Percentiles rank a stretch among this genome's conserved stretches.
Evolutionary conservation across 257 asterid species (phyloP).

Genomic region (Rehmannia glutinosa): DNA sequence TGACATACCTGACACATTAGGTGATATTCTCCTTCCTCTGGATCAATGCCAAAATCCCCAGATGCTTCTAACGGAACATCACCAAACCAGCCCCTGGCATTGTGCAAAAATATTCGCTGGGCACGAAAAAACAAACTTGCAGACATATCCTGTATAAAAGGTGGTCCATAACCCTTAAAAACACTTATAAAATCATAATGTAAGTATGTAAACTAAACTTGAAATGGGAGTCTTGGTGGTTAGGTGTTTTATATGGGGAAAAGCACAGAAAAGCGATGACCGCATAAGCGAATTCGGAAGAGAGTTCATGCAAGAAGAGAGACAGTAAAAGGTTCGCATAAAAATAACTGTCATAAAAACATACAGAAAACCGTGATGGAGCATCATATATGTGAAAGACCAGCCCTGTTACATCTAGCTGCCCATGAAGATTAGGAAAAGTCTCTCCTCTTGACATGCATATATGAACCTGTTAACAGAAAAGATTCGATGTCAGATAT

Average conservation of each 20-base stretch:
- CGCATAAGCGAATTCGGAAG: not conserved
- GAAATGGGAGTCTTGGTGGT: too few relatives aligned
- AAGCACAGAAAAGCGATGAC: not conserved
- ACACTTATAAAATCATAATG: constrained; percentile 1
- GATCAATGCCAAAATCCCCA: constrained; percentile 97
- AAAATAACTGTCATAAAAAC: constrained; percentile 26
- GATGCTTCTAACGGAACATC: constrained; percentile 97
- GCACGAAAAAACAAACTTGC: constrained; percentile 92
- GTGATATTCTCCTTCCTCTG: constrained; percentile 97
- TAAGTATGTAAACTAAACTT: not conserved
- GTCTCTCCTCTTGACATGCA: constrained; percentile 96
- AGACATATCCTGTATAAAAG: constrained; percentile 63
- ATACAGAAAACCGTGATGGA: constrained; percentile 83
- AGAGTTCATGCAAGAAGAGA: constrained; percentile 2
- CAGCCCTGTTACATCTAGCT: constrained; percentile 94
- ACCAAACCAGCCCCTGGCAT: constrained; percentile 98
- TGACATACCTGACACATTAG: constrained; percentile 91
- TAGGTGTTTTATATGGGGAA: too few relatives aligned
- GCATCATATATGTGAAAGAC: constrained; percentile 85
- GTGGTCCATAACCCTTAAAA: constrained; percentile 19
- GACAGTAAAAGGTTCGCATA: not conserved
- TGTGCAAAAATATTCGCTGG: constrained; percentile 91
- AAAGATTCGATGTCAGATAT: constrained; percentile 8
- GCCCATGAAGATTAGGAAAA: constrained; percentile 97
- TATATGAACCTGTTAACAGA: constrained; percentile 77